Evolutionary conservation across 208 protist genomes (phyloP).

Genomic region (Acanthamoeba castellanii): DNA sequence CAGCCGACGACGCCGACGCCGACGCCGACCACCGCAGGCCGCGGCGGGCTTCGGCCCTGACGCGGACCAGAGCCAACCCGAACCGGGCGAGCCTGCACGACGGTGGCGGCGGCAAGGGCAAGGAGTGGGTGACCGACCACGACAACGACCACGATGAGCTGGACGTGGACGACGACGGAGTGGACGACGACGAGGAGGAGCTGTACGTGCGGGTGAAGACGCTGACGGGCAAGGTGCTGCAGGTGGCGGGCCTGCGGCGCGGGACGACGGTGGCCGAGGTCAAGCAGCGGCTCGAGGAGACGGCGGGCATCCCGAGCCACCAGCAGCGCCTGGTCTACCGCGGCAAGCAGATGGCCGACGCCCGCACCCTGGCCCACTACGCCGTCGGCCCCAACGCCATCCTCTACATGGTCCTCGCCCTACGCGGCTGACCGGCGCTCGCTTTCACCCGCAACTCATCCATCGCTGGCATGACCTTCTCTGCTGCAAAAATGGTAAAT

Average conservation of each 20-base stretch:
- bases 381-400: background rate
- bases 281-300: constrained; percentile 63
- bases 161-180: background rate
- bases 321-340: constrained; percentile 57
- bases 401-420: constrained; percentile 66
- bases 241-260: background rate
- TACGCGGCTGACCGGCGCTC: background rate
- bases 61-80: background rate
- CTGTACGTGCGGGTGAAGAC: constrained; percentile 83
- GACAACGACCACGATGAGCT: background rate
- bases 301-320: constrained; percentile 16
- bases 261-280: constrained; percentile 10
- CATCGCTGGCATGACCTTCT: too few species aligned
- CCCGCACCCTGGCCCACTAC: constrained; percentile 37
- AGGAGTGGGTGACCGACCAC: background rate
- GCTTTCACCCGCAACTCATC: background rate
- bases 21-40: background rate
- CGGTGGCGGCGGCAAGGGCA: background rate
- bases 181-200: background rate
- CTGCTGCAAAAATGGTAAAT: too few species aligned
- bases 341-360: constrained; percentile 64
- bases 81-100: background rate
- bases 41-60: background rate
- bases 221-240: constrained; percentile 81
- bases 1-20: background rate